These are phyloP conservation scores for Talaromyces islandicus DNA, from an alignment of 2,329 filamentous ascomycete genomes.

Conservation along the genomic window DNA sequence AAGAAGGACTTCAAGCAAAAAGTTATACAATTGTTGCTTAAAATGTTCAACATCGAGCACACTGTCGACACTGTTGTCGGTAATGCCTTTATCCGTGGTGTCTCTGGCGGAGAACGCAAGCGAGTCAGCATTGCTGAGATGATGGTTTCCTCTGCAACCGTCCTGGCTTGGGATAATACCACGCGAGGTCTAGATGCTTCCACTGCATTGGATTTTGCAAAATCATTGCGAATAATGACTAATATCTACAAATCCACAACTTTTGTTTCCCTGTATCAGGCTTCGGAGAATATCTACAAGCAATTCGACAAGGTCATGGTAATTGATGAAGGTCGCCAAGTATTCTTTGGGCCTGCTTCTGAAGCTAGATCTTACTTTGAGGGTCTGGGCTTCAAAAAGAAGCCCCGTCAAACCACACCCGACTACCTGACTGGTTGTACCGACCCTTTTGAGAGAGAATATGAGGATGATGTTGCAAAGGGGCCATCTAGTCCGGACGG, in stretches of 20 bases:
- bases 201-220: constrained; percentile 61
- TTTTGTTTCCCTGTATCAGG: constrained; percentile 81
- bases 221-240: constrained; percentile 71
- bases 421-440: constrained; percentile 80
- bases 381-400: constrained; percentile 65
- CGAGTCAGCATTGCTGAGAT: constrained; percentile 78
- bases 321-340: constrained; percentile 68
- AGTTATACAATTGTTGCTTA: constrained; percentile 67
- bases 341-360: constrained; percentile 65
- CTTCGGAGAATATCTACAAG: constrained; percentile 72
- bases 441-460: constrained; percentile 76
- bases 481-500: constrained; percentile 63
- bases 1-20: constrained; percentile 43
- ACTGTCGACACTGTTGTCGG: constrained; percentile 80
- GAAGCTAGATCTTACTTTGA: constrained; percentile 72
- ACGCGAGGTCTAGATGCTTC: constrained; percentile 64
- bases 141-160: constrained; percentile 67
- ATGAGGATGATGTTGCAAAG: constrained; percentile 59
- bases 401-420: constrained; percentile 71
- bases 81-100: constrained; percentile 71
- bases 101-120: constrained; percentile 74
- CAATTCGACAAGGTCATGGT: constrained; percentile 81
- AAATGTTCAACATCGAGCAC: constrained; percentile 93
- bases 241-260: constrained; percentile 79
- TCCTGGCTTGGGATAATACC: constrained; percentile 71